Conservation (phyloP, 306 rosid genomes). For the peach (Prunus persica) region DNA sequence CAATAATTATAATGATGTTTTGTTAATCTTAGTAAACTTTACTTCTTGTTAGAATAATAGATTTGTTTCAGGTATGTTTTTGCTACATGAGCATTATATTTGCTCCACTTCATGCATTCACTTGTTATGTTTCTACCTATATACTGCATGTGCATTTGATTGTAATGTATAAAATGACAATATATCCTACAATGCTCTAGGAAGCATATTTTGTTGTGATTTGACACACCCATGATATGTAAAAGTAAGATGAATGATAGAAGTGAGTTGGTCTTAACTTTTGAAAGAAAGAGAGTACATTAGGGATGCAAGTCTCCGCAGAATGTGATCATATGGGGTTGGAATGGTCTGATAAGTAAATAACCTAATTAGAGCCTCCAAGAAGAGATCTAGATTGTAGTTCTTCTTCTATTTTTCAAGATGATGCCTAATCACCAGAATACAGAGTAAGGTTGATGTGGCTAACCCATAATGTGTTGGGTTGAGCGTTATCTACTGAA, state of each 20-base stretch:
- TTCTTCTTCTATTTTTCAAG: not conserved
- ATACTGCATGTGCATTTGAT: not conserved
- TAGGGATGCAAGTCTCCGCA: not conserved
- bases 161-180: not conserved
- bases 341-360: not conserved
- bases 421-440: not conserved
- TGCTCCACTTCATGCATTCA: not conserved
- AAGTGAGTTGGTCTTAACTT: not conserved
- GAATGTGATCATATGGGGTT: not conserved
- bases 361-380: not conserved
- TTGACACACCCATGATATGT: not conserved
- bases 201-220: not conserved
- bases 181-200: not conserved
- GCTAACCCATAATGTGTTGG: not conserved
- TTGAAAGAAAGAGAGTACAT: not conserved
- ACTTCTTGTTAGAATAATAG: not conserved
- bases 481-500: not conserved
- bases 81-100: not conserved
- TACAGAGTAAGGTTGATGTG: not conserved
- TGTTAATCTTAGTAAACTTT: not conserved
- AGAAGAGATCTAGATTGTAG: not conserved
- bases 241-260: not conserved
- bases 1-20: not conserved
- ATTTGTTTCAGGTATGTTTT: not conserved
- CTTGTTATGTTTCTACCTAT: not conserved